Percentiles rank a stretch among this genome's conserved stretches.
phyloP scores from a whole-genome alignment of 495 filamentous ascomycete genomes.

The Corynascus novoguineensis region DNA sequence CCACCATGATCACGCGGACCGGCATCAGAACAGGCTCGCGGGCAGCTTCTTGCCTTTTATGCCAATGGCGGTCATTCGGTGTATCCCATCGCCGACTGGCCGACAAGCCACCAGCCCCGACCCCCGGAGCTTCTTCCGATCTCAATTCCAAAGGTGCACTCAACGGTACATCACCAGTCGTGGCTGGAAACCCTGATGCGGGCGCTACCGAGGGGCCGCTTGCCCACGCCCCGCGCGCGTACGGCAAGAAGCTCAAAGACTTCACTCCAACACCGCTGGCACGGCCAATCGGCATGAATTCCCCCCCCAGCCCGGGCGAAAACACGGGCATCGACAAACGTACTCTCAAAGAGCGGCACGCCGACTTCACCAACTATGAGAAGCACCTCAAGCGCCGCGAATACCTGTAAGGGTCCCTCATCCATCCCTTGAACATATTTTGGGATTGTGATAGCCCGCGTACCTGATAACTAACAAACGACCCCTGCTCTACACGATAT shows the following conservation, averaged over 20 bases:
- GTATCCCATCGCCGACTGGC: slow-evolving; percentile 38
- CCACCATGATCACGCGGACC: slow-evolving; percentile 25
- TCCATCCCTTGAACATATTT: neutral
- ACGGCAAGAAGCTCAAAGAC: slow-evolving; percentile 51
- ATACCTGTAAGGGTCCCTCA: slow-evolving; percentile 52
- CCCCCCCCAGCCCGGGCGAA: slow-evolving; percentile 67
- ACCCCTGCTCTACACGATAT: neutral
- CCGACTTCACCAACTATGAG: slow-evolving; percentile 80
- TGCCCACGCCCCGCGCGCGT: slow-evolving; percentile 46
- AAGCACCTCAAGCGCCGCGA: slow-evolving; percentile 69
- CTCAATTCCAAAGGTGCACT: slow-evolving; percentile 5
- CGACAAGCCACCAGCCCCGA: slow-evolving; percentile 22
- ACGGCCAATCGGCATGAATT: slow-evolving; percentile 72
- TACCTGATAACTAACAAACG: neutral
- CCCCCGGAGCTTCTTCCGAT: neutral
- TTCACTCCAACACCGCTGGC: slow-evolving; percentile 65
- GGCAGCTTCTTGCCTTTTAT: slow-evolving; percentile 35
- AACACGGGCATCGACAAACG: slow-evolving; percentile 73
- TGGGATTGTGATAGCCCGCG: no score
- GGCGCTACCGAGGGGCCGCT: slow-evolving; percentile 29
- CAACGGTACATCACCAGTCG: slow-evolving; percentile 1
- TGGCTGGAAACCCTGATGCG: neutral
- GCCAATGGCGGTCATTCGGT: slow-evolving; percentile 46
- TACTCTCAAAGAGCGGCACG: slow-evolving; percentile 59
- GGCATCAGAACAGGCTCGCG: slow-evolving; percentile 12